Evolutionary conservation across 2,329 filamentous ascomycete genomes (phyloP).

Genomic region (Chalaropsis thielavioides): DNA sequence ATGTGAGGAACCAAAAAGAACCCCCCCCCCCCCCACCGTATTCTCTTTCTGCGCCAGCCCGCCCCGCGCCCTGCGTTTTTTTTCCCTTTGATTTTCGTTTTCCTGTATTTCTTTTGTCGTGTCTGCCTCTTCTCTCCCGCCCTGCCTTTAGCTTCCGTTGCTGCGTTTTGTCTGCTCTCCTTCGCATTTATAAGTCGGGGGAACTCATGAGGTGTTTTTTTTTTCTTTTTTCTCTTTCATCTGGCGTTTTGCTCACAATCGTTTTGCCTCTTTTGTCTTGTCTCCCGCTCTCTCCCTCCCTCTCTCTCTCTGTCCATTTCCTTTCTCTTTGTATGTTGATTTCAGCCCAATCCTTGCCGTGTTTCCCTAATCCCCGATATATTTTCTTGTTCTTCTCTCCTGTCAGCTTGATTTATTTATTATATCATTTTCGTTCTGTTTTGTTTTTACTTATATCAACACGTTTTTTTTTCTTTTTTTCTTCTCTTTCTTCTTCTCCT

Average conservation of each 20-base stretch:
- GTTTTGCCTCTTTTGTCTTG: constrained; percentile 4
- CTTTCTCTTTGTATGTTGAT: neutral
- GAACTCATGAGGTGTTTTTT: neutral
- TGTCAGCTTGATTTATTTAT: neutral
- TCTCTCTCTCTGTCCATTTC: neutral
- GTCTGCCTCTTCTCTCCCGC: neutral
- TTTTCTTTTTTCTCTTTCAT: constrained; percentile 16
- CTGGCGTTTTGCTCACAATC: constrained; percentile 5
- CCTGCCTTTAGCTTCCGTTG: neutral
- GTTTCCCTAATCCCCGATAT: neutral
- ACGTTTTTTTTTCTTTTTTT: neutral
- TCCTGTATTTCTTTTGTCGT: neutral
- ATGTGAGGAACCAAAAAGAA: no score
- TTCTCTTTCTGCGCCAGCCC: no score
- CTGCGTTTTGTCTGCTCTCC: neutral
- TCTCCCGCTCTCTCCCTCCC: neutral
- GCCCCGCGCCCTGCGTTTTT: no score
- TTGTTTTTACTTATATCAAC: constrained; percentile 10
- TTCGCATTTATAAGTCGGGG: neutral
- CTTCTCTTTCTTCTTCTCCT: neutral
- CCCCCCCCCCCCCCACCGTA: no score
- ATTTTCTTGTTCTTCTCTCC: neutral
- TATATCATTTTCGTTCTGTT: constrained; percentile 4
- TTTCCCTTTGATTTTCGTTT: neutral
- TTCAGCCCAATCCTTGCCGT: no score